A percentile compares a stretch with the other conserved stretches of the same genome.
phyloP scores from a whole-genome alignment of 768 basidiomycete species.

The Amyloporia xantha region DNA sequence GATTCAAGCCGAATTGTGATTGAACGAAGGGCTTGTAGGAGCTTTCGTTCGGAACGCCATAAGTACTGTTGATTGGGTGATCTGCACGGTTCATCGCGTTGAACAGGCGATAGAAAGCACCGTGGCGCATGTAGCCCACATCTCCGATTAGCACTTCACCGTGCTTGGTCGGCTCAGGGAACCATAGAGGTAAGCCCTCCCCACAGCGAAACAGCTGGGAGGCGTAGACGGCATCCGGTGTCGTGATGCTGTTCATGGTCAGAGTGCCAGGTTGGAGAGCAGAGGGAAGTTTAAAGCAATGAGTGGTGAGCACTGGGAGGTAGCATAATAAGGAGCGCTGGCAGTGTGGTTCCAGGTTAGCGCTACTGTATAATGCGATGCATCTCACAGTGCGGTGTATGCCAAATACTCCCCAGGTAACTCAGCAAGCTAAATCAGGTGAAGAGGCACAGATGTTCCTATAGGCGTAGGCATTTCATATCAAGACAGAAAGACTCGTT shows the following conservation, averaged over 20 bases:
- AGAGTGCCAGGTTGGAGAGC: not conserved
- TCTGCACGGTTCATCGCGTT: constrained; percentile 10
- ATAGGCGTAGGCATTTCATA: too few species aligned
- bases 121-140: constrained; percentile 15
- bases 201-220: constrained; percentile 9
- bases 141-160: constrained; percentile 17
- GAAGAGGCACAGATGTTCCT: too few species aligned
- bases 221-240: constrained; percentile 8
- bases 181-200: constrained; percentile 17
- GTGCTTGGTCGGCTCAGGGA: constrained; percentile 10
- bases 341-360: too few species aligned
- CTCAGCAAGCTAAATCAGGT: too few species aligned
- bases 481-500: too few species aligned
- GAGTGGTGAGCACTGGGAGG: too few species aligned
- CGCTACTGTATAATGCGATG: too few species aligned
- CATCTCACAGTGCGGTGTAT: too few species aligned
- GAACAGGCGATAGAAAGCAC: constrained; percentile 20
- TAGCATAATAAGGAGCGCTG: too few species aligned
- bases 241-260: not conserved
- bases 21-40: not conserved
- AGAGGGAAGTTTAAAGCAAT: too few species aligned
- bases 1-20: not conserved
- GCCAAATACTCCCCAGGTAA: too few species aligned
- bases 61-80: not conserved
- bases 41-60: constrained; percentile 4